Evolutionary conservation across 2,329 filamentous ascomycete genomes (phyloP).

Genomic region (Pseudopyricularia javanii): DNA sequence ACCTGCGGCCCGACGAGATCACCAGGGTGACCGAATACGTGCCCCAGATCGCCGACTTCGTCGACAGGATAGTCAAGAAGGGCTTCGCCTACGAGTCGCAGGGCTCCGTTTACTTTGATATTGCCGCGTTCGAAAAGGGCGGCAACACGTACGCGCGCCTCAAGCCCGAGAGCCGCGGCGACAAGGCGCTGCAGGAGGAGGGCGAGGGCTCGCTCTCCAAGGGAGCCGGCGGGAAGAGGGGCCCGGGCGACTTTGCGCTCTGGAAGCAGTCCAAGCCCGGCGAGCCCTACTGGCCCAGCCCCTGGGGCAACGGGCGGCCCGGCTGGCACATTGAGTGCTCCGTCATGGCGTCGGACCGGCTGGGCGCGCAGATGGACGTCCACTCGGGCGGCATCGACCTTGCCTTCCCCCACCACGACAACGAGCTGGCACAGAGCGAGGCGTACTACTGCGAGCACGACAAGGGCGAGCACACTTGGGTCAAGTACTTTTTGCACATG

Average conservation of each 20-base stretch:
- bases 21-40: conserved; percentile 92
- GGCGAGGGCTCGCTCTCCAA: conserved; percentile 74
- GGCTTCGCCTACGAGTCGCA: conserved; percentile 74
- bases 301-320: conserved; percentile 78
- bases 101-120: conserved; percentile 92
- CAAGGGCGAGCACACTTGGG: conserved; percentile 36
- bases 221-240: conserved; percentile 53
- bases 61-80: conserved; percentile 71
- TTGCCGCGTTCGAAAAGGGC: conserved; percentile 67
- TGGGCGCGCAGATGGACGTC: conserved; percentile 78
- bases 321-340: conserved; percentile 98
- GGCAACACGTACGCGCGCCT: conserved; percentile 80
- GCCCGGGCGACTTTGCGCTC: conserved; percentile 74
- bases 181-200: conserved; percentile 74
- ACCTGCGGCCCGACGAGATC: conserved; percentile 66
- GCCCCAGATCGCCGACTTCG: conserved; percentile 73
- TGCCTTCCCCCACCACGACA: conserved; percentile 85
- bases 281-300: conserved; percentile 80
- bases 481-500: conserved; percentile 95
- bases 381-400: conserved; percentile 90
- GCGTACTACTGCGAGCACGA: conserved; percentile 46
- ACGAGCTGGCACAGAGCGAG: conserved; percentile 81
- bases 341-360: conserved; percentile 83
- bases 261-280: conserved; percentile 91
- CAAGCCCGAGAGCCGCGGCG: conserved; percentile 72